phyloP scores from a whole-genome alignment of 169 alveolate species.

The Ichthyophthirius multifiliis region DNA sequence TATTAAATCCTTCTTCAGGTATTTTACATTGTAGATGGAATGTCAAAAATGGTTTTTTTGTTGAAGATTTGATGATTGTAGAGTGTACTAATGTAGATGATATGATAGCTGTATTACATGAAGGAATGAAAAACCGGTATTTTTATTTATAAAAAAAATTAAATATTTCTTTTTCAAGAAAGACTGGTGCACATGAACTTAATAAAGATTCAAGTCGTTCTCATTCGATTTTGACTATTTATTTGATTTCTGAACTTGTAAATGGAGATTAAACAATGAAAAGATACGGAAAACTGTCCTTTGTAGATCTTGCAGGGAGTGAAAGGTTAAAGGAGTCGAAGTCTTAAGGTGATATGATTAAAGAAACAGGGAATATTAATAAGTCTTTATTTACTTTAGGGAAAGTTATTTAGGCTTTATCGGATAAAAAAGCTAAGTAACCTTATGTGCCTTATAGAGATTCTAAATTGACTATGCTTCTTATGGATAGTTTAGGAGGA shows the following conservation, averaged over 20 bases:
- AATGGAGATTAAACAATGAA: constrained; percentile 73
- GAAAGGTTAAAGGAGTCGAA: constrained; percentile 84
- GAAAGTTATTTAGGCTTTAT: constrained; percentile 71
- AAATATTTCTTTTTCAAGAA: constrained; percentile 25
- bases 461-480: constrained; percentile 81
- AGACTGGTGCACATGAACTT: constrained; percentile 78
- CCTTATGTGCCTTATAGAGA: constrained; percentile 84
- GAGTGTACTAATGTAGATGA: constrained; percentile 83
- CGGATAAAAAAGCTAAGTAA: constrained; percentile 57
- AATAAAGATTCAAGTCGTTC: constrained; percentile 82
- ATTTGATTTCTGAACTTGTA: constrained; percentile 71
- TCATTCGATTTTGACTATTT: constrained; percentile 77
- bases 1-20: constrained; percentile 76
- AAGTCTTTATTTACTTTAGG: constrained; percentile 81
- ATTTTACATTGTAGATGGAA: constrained; percentile 84
- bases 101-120: constrained; percentile 80
- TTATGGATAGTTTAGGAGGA: constrained; percentile 86
- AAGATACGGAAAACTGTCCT: constrained; percentile 81
- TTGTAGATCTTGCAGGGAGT: constrained; percentile 86
- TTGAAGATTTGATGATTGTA: constrained; percentile 82
- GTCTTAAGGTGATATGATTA: constrained; percentile 73
- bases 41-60: constrained; percentile 85
- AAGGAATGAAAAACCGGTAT: constrained; percentile 77
- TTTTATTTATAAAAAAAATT: background rate
- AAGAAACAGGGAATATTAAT: constrained; percentile 86